Conservation (phyloP, 345 rosid species). For the Citrus cavaleriei region DNA sequence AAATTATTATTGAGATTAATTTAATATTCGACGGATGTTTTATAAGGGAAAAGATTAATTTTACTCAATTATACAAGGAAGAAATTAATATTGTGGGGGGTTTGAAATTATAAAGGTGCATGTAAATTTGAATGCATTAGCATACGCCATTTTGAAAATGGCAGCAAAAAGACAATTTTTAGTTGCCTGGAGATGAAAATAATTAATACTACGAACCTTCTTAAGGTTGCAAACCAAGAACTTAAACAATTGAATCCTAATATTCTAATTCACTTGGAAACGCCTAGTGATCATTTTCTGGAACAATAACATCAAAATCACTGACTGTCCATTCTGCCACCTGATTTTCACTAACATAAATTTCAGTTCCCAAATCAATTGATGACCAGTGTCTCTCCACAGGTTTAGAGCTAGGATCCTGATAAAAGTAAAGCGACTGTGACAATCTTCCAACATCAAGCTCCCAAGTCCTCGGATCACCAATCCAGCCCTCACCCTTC, state of each 20-base stretch:
- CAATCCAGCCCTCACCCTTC: conserved; percentile 14
- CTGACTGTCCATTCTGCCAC: conserved; percentile 8
- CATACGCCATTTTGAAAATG: no score
- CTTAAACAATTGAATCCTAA: background rate
- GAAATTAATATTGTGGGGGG: no score
- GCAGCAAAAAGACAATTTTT: no score
- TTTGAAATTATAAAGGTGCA: no score
- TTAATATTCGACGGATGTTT: no score
- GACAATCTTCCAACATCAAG: conserved; percentile 13
- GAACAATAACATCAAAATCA: conserved; percentile 2
- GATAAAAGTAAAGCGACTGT: conserved; percentile 5
- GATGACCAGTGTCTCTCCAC: conserved; percentile 10
- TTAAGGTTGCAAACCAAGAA: background rate
- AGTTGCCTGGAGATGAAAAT: background rate
- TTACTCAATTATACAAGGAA: no score
- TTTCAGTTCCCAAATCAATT: conserved; percentile 16
- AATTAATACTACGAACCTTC: background rate
- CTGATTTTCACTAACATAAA: background rate
- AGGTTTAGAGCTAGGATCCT: conserved; percentile 6
- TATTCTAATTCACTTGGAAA: no score
- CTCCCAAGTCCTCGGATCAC: conserved; percentile 13
- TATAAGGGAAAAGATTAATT: fast-evolving
- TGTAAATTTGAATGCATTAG: no score
- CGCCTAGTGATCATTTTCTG: background rate
- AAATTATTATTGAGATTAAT: no score